Percentiles rank a stretch among this genome's conserved stretches.
phyloP scores from a whole-genome alignment of 805 yeast species.

The Maudiozyma saulgeensis region DNA sequence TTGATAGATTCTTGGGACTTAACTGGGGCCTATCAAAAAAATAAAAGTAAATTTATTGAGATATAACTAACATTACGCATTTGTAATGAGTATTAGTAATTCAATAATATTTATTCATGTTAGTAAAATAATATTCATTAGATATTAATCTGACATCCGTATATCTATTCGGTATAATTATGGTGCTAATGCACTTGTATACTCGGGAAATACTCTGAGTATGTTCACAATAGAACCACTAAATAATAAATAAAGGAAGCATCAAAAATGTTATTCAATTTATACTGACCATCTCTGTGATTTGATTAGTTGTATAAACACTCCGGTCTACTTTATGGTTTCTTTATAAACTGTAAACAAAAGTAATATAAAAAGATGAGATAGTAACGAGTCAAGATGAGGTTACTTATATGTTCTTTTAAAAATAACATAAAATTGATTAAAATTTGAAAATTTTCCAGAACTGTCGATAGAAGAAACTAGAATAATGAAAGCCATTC shows the following conservation, averaged over 20 bases:
- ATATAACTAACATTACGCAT: background rate
- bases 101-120: background rate
- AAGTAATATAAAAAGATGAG: background rate
- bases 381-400: background rate
- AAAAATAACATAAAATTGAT: background rate
- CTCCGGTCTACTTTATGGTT: conserved; percentile 71
- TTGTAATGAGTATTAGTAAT: background rate
- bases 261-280: conserved; percentile 5
- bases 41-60: background rate
- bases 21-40: conserved; percentile 70
- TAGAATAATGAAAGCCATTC: too few relatives aligned
- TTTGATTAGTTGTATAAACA: conserved; percentile 37
- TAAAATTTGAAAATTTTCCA: background rate
- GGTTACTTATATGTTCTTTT: background rate
- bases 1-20: conserved; percentile 87
- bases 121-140: background rate
- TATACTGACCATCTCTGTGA: conserved; percentile 98
- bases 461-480: background rate
- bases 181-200: too few relatives aligned
- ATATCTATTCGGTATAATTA: too few relatives aligned
- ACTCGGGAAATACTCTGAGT: too few relatives aligned
- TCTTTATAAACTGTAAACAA: background rate
- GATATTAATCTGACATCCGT: too few relatives aligned
- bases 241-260: background rate
- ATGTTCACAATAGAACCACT: too few relatives aligned